Evolutionary conservation across 768 basidiomycete species (phyloP).

Genomic region (Phanerochaete carnosa): DNA sequence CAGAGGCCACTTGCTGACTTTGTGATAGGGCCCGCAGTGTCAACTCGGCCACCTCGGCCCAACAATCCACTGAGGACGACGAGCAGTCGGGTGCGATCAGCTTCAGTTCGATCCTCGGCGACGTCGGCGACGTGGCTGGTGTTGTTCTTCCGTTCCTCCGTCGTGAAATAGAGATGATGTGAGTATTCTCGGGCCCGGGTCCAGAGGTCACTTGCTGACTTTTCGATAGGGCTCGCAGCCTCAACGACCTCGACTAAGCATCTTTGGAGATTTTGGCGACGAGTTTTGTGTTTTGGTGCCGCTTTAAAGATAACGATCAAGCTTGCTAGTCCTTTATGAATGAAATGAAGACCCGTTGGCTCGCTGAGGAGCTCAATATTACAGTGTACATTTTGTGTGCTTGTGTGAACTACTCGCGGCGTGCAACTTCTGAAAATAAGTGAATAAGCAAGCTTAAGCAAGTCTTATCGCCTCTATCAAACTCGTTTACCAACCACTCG

Average conservation of each 20-base stretch:
- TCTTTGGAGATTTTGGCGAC: background rate
- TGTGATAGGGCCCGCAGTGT: too few relatives aligned
- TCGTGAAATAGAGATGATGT: background rate
- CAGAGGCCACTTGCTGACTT: too few relatives aligned
- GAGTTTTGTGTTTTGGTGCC: background rate
- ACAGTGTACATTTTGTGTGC: too few relatives aligned
- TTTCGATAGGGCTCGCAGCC: slow-evolving; percentile 1
- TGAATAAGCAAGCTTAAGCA: too few relatives aligned
- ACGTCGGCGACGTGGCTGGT: background rate
- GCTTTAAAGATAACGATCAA: background rate
- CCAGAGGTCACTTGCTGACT: background rate
- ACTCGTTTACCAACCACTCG: too few relatives aligned
- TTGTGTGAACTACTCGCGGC: too few relatives aligned
- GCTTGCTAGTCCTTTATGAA: background rate
- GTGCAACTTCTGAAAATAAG: too few relatives aligned
- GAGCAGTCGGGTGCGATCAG: too few relatives aligned
- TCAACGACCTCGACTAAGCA: slow-evolving; percentile 7
- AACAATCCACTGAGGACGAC: too few relatives aligned
- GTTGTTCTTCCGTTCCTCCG: background rate
- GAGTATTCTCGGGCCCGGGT: background rate
- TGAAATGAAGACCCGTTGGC: background rate
- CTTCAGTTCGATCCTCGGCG: background rate
- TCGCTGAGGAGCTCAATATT: background rate
- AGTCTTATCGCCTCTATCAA: too few relatives aligned
- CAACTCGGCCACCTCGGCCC: too few relatives aligned